phyloP scores from a whole-genome alignment of 2,329 filamentous ascomycete species.

The Akanthomyces uredinophilus region DNA sequence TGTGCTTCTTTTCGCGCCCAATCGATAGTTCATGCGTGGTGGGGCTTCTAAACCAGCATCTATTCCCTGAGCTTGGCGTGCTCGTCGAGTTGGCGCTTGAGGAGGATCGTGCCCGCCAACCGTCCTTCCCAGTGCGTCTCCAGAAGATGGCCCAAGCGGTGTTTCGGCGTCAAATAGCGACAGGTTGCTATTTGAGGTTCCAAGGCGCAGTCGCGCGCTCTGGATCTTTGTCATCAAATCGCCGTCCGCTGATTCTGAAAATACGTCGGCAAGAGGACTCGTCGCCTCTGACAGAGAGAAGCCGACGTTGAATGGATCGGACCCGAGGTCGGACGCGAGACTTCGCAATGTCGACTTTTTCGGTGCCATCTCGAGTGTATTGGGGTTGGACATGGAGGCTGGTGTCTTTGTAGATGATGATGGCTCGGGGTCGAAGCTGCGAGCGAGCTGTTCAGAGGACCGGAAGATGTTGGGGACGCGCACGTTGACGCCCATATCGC shows the following conservation, averaged over 20 bases:
- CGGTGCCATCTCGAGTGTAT: conserved; percentile 34
- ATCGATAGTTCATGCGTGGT: conserved; percentile 58
- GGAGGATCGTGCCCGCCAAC: conserved; percentile 38
- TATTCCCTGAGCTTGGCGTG: conserved; percentile 47
- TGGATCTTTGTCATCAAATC: conserved; percentile 54
- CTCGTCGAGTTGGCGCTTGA: conserved; percentile 48
- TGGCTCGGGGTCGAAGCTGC: conserved; percentile 39
- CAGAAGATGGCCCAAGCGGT: conserved; percentile 34
- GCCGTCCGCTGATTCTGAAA: conserved; percentile 41
- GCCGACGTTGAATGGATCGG: conserved; percentile 49
- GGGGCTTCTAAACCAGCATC: conserved; percentile 54
- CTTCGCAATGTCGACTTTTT: conserved; percentile 39
- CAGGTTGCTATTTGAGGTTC: conserved; percentile 32
- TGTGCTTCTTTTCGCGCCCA: conserved; percentile 39
- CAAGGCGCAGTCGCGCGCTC: conserved; percentile 44
- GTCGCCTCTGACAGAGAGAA: conserved; percentile 38
- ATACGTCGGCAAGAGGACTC: conserved; percentile 36
- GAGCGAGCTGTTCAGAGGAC: conserved; percentile 51
- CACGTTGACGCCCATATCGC: conserved; percentile 78
- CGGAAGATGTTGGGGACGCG: conserved; percentile 84
- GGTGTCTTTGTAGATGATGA: conserved; percentile 35
- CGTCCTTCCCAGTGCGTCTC: conserved; percentile 22
- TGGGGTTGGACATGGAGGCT: conserved; percentile 20
- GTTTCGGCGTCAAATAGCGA: conserved; percentile 58
- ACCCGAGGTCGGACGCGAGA: conserved; percentile 30